phyloP scores from a whole-genome alignment of 148 eudicot species.

The Bassia scoparia region DNA sequence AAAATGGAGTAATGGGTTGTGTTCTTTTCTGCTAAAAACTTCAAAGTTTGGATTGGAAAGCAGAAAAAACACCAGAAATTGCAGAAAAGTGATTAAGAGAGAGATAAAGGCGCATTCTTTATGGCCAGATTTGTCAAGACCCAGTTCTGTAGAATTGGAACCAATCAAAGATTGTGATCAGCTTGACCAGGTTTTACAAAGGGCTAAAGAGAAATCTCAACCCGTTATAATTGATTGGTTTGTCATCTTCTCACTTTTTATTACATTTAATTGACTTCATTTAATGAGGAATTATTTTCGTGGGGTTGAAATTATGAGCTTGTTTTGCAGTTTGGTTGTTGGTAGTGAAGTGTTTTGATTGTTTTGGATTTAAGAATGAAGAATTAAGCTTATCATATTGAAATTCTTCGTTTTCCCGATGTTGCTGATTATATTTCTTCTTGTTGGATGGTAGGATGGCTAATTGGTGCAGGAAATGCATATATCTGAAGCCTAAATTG shows the following conservation, averaged over 20 bases:
- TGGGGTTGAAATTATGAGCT: constrained; percentile 1
- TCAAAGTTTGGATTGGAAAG: constrained; percentile 20
- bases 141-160: constrained; percentile 54
- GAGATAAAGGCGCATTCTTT: constrained; percentile 41
- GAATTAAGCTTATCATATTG: background rate
- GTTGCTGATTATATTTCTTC: background rate
- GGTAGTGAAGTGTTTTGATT: background rate
- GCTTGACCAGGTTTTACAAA: constrained; percentile 48
- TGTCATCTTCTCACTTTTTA: constrained; percentile 2
- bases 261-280: background rate
- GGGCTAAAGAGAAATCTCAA: constrained; percentile 48
- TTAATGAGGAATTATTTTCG: background rate
- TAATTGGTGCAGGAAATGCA: constrained; percentile 95
- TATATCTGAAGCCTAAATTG: constrained; percentile 85
- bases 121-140: constrained; percentile 53
- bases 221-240: constrained; percentile 80
- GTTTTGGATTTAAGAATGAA: background rate
- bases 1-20: constrained; percentile 21
- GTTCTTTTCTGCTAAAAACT: constrained; percentile 19
- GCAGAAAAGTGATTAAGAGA: constrained; percentile 30
- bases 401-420: background rate
- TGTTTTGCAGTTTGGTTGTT: background rate
- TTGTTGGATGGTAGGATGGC: constrained; percentile 59
- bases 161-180: constrained; percentile 59
- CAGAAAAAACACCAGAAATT: background rate